phyloP scores from a whole-genome alignment of 1,284 basidiomycete genomes.

The Fomitopsis schrenkii region DNA sequence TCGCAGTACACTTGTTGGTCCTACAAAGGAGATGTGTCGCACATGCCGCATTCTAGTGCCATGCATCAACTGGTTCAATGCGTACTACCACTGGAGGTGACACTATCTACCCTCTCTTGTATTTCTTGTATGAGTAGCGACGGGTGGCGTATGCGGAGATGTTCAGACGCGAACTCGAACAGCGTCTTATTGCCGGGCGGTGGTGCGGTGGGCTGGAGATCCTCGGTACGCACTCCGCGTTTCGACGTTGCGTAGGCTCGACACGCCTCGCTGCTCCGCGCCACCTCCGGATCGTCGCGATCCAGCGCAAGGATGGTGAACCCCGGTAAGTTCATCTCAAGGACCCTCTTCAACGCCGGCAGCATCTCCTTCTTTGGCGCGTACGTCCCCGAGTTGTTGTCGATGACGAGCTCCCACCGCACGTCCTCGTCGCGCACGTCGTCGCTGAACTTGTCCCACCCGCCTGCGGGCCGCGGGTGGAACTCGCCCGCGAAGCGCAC shows the following conservation, averaged over 20 bases:
- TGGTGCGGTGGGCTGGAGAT: slow-evolving; percentile 56
- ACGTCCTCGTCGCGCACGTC: slow-evolving; percentile 46
- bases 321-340: slow-evolving; percentile 67
- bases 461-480: slow-evolving; percentile 64
- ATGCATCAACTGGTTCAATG: neutral
- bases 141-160: neutral
- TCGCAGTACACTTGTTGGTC: too few relatives aligned
- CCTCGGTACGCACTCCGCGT: slow-evolving; percentile 48
- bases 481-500: slow-evolving; percentile 77
- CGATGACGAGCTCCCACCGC: slow-evolving; percentile 70
- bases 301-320: slow-evolving; percentile 51
- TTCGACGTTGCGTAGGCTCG: slow-evolving; percentile 53
- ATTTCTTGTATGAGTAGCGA: neutral
- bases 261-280: slow-evolving; percentile 57
- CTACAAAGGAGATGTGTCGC: too few relatives aligned
- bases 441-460: slow-evolving; percentile 63
- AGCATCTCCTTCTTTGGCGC: slow-evolving; percentile 55
- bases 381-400: slow-evolving; percentile 74
- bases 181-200: slow-evolving; percentile 49
- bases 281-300: slow-evolving; percentile 52
- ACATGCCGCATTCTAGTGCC: too few relatives aligned
- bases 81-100: neutral
- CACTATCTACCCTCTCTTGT: neutral
- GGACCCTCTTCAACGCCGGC: slow-evolving; percentile 44
- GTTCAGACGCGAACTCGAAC: slow-evolving; percentile 12